These are phyloP conservation scores for Globisporangium okanoganense DNA, from an alignment of 352 stramenopile genomes.

Conservation along the genomic window DNA sequence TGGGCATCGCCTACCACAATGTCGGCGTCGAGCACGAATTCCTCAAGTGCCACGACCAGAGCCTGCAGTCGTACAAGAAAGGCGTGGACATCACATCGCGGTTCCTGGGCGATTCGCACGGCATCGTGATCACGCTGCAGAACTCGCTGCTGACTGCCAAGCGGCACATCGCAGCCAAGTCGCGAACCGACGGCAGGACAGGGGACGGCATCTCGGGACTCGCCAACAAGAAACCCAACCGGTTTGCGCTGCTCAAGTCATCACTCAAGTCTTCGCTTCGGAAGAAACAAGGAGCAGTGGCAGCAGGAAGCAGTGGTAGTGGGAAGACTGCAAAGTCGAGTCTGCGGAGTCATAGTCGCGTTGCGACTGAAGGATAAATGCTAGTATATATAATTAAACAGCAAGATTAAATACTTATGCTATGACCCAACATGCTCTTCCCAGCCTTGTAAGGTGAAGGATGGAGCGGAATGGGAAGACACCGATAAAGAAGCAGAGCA, in stretches of 20 bases:
- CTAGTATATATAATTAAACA: too few relatives aligned
- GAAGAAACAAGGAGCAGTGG: constrained; percentile 29
- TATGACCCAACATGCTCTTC: too few relatives aligned
- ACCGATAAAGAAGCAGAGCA: neutral
- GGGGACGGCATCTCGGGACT: constrained; percentile 54
- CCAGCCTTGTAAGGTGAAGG: neutral
- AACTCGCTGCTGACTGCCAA: constrained; percentile 87
- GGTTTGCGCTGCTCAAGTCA: constrained; percentile 33
- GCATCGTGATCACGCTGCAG: constrained; percentile 89
- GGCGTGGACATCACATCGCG: constrained; percentile 83
- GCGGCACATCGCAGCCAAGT: constrained; percentile 45
- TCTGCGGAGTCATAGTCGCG: constrained; percentile 8
- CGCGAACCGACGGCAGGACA: constrained; percentile 35
- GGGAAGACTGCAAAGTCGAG: constrained; percentile 10
- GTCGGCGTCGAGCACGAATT: constrained; percentile 95
- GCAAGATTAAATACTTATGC: too few relatives aligned
- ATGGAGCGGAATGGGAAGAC: neutral
- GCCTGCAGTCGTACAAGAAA: constrained; percentile 90
- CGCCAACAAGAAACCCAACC: constrained; percentile 17
- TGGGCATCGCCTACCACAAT: constrained; percentile 95
- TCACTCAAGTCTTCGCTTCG: constrained; percentile 34
- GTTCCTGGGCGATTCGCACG: constrained; percentile 87
- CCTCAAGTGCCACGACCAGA: constrained; percentile 90
- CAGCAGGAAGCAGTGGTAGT: constrained; percentile 20
- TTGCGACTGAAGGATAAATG: constrained; percentile 15